These are phyloP conservation scores for Scutellaria barbata DNA, from an alignment of 257 asterid species.

Conservation along the genomic window DNA sequence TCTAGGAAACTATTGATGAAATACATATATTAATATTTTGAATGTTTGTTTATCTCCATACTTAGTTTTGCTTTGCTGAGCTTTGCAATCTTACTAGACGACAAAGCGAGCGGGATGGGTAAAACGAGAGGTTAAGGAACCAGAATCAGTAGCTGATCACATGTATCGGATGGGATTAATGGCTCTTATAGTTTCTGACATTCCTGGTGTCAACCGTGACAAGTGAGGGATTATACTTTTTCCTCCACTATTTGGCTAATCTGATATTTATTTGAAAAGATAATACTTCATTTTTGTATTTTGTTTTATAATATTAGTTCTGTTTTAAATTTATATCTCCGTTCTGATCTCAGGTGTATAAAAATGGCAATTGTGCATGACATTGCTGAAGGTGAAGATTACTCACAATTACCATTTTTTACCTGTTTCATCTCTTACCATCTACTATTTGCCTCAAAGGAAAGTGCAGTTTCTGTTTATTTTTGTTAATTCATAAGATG, in stretches of 20 bases:
- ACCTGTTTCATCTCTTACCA: neutral
- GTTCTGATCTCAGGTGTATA: slow-evolving; percentile 66
- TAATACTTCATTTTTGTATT: neutral
- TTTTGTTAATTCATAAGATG: slow-evolving; percentile 6
- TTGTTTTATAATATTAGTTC: neutral
- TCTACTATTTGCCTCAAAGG: neutral
- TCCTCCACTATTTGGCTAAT: slow-evolving; percentile 8
- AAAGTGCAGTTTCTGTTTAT: neutral
- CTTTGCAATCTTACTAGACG: slow-evolving; percentile 49
- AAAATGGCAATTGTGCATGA: slow-evolving; percentile 98
- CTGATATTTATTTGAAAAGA: slow-evolving; percentile 11
- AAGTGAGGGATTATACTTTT: slow-evolving; percentile 51
- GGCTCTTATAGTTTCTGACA: slow-evolving; percentile 85
- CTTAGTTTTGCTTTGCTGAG: slow-evolving; percentile 30
- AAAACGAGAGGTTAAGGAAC: slow-evolving; percentile 63
- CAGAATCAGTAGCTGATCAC: slow-evolving; percentile 95
- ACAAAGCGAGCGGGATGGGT: slow-evolving; percentile 94
- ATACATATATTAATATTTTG: neutral
- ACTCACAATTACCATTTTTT: neutral
- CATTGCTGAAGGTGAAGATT: slow-evolving; percentile 88
- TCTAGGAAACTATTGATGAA: slow-evolving; percentile 1
- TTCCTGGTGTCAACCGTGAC: slow-evolving; percentile 88
- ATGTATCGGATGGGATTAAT: slow-evolving; percentile 96
- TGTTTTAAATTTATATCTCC: slow-evolving; percentile 4
- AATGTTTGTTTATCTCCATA: neutral